Evolutionary conservation across 192 early-diverging fungal species (phyloP).

Genomic region (Rhizophagus clarus): DNA sequence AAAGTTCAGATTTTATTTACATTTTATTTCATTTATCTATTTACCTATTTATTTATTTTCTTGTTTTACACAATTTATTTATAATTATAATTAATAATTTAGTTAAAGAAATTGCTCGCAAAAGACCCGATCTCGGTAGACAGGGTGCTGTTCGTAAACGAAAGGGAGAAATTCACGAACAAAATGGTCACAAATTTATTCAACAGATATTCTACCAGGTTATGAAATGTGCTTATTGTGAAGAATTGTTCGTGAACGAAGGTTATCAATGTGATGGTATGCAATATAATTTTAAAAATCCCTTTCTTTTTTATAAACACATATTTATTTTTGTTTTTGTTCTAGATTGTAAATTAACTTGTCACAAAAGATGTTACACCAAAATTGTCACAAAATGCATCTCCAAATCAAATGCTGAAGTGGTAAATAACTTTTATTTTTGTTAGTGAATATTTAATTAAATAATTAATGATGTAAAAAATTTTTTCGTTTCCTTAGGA

Average conservation of each 20-base stretch:
- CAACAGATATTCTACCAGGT: constrained; percentile 91
- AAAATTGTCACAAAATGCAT: constrained; percentile 92
- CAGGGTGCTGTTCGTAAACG: constrained; percentile 75
- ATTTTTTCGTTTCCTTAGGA: constrained; percentile 39
- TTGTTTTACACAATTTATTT: not conserved
- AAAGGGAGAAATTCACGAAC: constrained; percentile 81
- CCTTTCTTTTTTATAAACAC: not conserved
- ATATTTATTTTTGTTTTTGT: constrained; percentile 22
- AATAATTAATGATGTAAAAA: not conserved
- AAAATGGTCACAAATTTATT: constrained; percentile 95
- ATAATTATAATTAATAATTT: not conserved
- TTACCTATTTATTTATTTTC: constrained; percentile 10
- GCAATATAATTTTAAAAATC: not conserved
- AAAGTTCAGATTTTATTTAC: constrained; percentile 34
- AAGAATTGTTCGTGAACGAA: constrained; percentile 88
- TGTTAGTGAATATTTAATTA: constrained; percentile 5
- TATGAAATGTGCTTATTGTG: constrained; percentile 96
- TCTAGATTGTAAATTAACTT: constrained; percentile 88
- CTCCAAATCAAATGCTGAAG: constrained; percentile 62
- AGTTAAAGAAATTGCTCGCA: constrained; percentile 56
- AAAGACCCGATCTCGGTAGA: constrained; percentile 70
- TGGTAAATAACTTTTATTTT: constrained; percentile 34
- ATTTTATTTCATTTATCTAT: constrained; percentile 7
- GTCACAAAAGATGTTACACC: constrained; percentile 86
- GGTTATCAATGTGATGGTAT: constrained; percentile 93